phyloP scores from a whole-genome alignment of 768 basidiomycete species.

The Neoboletus brunneissimus region DNA sequence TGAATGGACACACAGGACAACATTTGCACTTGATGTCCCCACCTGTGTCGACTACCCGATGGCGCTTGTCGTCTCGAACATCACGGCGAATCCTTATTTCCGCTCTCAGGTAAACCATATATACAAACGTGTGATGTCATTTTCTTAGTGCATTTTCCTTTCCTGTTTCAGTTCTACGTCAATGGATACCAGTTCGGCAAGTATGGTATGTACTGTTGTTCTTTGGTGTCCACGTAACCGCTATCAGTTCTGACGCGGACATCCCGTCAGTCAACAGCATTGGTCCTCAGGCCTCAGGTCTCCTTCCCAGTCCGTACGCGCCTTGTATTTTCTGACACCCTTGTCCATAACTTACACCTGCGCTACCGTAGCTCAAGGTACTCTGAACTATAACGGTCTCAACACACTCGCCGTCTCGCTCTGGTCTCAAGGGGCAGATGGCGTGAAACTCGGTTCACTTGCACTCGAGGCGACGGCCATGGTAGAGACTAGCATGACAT shows the following conservation, averaged over 20 bases:
- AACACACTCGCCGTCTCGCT: conserved; percentile 50
- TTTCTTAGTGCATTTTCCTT: neutral
- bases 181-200: conserved; percentile 30
- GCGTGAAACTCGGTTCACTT: conserved; percentile 42
- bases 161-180: conserved; percentile 20
- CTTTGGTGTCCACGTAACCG: no score
- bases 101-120: conserved; percentile 29
- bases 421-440: conserved; percentile 42
- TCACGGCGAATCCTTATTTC: conserved; percentile 43
- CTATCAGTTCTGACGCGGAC: neutral
- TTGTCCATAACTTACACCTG: conserved; percentile 6
- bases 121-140: conserved; percentile 1
- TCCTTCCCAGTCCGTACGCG: conserved; percentile 28
- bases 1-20: conserved; percentile 14
- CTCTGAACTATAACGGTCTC: conserved; percentile 45
- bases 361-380: conserved; percentile 41
- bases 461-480: conserved; percentile 36
- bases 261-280: conserved; percentile 20
- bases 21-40: conserved; percentile 45
- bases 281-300: conserved; percentile 25
- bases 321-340: neutral
- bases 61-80: conserved; percentile 43
- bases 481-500: conserved; percentile 24
- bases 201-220: conserved; percentile 13
- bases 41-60: conserved; percentile 48